Base-by-base conservation (phyloP, 495 filamentous ascomycete genomes). In the Aspergillus avenaceus region DNA sequence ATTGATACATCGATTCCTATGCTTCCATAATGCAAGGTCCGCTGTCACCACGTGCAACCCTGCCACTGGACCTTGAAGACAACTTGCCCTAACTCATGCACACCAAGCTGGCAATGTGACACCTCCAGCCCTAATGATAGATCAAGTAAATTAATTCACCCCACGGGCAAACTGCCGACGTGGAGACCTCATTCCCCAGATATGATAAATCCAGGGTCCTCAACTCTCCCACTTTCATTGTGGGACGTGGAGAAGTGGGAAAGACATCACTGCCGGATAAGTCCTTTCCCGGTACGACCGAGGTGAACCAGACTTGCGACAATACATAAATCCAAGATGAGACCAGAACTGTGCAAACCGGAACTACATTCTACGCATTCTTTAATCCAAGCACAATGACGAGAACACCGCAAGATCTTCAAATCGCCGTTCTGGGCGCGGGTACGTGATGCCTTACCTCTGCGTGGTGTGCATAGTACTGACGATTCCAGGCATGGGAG, bases 401-500 rank as follows among this genome's bases (percentile, higher is more conserved):
- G 0, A 50, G 61, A 53, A 48, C 62, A 24, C 65, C 65, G n/a
- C 63, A 72, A 48, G 69, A 73, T 56, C 56, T 75, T 21, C 61
- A 63, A 44, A 63, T 75, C 52, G 70, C 69, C 64, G 72, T 75
- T 58, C 48, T 73, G 48, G 71, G 71, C 56, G 71, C 71, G 11
- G 63, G 63, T 66, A 41, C 21, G 53, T 47, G 23, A 14, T n/a
- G 11, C 5, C n/a, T 31, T 34, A 19, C 21, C 8, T 5, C 34
- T 4, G 40, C 8, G 18, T 41, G 5, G 12, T 32, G 5, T 25
- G 47, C 38, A 32, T 45, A 29, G 41, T 29, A 18, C 12, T 13
- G 14, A 29, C 9, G n/a, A 16, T 8, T 21, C 16, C 19, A 85
- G 87, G 87, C 47, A 91, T 91, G 86, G 87, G 86, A 23, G 87